Evolutionary conservation across 441 rosid species (phyloP), one percentile per base, ranked within the genome.

Genomic region (Cnidoscolus chayamansa): DNA sequence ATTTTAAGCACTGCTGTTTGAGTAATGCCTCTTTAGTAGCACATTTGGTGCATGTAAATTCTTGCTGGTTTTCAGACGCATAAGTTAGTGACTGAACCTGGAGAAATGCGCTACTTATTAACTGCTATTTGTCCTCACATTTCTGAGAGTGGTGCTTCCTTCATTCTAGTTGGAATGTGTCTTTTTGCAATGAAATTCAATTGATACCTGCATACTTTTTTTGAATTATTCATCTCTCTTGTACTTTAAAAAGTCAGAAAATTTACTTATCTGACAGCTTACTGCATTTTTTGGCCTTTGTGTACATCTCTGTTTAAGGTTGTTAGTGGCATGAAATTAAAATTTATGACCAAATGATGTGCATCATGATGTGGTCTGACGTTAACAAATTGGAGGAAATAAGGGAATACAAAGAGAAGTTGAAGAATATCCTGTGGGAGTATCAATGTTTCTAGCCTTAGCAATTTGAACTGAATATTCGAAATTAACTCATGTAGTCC

Each of bases 51-150:
- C n/a, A 50, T 47, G 12, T 17, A 8, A 32, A 71, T 35, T 50
- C 50, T 71, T 71, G 17, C 58, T 50, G 30, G 57, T 59, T 25
- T 59, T 50, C 53, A 43, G 58, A 37, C 12, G n/a, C 19, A 16
- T 43, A 47, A 72, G 47, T 48, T 56, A 49, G 35, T 19, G 63
- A 61, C 19, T 69, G 72, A 60, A 71, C 59, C 11, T 48, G 31
- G 69, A 65, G n/a, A 58, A 51, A 51, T 67, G 16, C 53, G 43
- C 43, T 17, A 11, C 51, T 53, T 12, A 35, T 53, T 67, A 31
- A n/a, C 32, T 30, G 63, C 16, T 58, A 6, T 25, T 58, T 58
- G 30, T 11, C 48, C 31, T 50, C 32, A 49, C 17, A 25, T 65
- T 65, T 48, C 16, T 65, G 15, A 66, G 50, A 10, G 51, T 9